These are phyloP conservation scores for Thinopyrum obtusiflorum DNA, from an alignment of 202 grass and related monocot genomes.

Conservation along the genomic window DNA sequence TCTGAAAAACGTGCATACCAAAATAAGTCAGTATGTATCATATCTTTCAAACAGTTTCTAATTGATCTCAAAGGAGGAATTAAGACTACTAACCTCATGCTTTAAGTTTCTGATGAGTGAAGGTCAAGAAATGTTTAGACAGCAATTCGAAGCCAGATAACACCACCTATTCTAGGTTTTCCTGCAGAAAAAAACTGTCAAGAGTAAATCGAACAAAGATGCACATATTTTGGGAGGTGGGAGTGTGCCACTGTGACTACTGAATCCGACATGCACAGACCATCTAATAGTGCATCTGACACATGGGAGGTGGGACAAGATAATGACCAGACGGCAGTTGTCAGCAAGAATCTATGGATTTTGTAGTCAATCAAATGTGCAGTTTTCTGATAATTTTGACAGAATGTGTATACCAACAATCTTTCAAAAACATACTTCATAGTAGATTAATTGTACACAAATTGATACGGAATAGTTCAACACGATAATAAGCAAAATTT, in stretches of 20 bases:
- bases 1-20: not conserved
- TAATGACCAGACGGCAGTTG: not conserved
- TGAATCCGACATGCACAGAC: not conserved
- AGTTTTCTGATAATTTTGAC: not conserved
- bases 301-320: not conserved
- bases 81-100: constrained; percentile 51
- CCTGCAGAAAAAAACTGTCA: constrained; percentile 9
- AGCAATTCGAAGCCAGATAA: constrained; percentile 21
- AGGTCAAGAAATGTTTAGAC: not conserved
- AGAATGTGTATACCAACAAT: not conserved
- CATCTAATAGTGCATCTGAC: not conserved
- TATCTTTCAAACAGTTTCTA: not conserved
- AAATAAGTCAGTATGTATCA: constrained; percentile 7
- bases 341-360: not conserved
- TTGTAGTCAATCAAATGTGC: not conserved
- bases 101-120: constrained; percentile 11
- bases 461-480: not conserved
- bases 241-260: not conserved
- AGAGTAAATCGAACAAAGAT: not conserved
- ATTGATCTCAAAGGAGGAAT: constrained; percentile 11
- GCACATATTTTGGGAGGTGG: not conserved
- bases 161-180: not conserved
- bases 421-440: not conserved
- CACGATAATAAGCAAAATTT: not conserved
- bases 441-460: not conserved